Evolutionary conservation across 768 basidiomycete species (phyloP).

Genomic region (Tylopilus felleus): DNA sequence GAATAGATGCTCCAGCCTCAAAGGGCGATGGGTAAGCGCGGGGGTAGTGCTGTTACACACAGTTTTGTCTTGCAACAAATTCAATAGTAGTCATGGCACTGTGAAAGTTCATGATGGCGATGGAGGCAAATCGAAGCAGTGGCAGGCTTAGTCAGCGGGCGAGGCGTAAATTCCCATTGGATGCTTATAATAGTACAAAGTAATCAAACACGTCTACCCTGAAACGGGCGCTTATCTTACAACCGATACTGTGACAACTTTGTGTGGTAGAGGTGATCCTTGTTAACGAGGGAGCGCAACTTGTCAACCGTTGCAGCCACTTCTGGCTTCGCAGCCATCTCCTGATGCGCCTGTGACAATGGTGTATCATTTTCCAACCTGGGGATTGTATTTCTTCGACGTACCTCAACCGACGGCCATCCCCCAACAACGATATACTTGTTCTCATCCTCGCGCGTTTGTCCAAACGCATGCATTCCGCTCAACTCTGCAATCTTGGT

Average conservation of each 20-base stretch:
- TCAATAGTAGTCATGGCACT: too few species aligned
- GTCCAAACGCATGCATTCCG: constrained; percentile 18
- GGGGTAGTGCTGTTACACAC: too few species aligned
- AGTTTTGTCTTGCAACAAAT: too few species aligned
- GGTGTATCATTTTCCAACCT: background rate
- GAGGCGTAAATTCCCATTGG: too few species aligned
- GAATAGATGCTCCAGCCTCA: too few species aligned
- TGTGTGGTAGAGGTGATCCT: constrained; percentile 14
- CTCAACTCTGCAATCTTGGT: constrained; percentile 10
- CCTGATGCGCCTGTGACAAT: constrained; percentile 14
- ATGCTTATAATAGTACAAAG: too few species aligned
- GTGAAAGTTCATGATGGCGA: too few species aligned
- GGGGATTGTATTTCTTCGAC: background rate
- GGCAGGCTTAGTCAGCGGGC: too few species aligned
- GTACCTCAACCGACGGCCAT: constrained; percentile 26
- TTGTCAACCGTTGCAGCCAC: background rate
- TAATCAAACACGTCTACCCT: too few species aligned
- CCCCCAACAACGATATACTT: constrained; percentile 18
- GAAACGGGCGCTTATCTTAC: background rate
- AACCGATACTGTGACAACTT: constrained; percentile 6
- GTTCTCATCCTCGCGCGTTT: constrained; percentile 19
- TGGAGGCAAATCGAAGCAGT: too few species aligned
- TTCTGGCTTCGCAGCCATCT: constrained; percentile 9
- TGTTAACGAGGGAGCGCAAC: constrained; percentile 13
- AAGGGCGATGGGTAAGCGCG: too few species aligned